phyloP scores from a whole-genome alignment of 768 basidiomycete species.

The Lanmaoa pseudosensibilis region DNA sequence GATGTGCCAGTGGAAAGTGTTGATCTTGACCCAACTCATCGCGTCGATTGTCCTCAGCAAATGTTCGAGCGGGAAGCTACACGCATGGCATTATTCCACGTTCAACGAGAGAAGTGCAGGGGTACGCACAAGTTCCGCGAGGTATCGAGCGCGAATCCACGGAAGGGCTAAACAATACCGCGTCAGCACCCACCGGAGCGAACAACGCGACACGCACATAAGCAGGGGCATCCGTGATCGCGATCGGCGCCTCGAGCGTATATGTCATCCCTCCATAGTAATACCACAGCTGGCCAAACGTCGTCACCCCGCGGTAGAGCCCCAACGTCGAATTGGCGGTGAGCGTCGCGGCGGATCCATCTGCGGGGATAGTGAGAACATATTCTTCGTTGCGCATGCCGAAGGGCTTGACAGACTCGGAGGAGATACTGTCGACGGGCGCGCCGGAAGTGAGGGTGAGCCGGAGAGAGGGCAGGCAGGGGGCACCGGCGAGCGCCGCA shows the following conservation, averaged over 20 bases:
- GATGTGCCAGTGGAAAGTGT: slow-evolving; percentile 83
- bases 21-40: slow-evolving; percentile 58
- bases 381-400: slow-evolving; percentile 47
- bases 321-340: slow-evolving; percentile 49
- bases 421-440: slow-evolving; percentile 29
- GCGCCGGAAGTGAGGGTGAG: slow-evolving; percentile 26
- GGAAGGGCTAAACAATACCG: slow-evolving; percentile 28
- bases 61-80: slow-evolving; percentile 40
- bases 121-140: slow-evolving; percentile 41
- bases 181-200: background rate
- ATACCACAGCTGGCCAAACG: slow-evolving; percentile 58
- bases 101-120: background rate
- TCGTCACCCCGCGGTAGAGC: slow-evolving; percentile 52
- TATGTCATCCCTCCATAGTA: slow-evolving; percentile 36
- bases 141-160: slow-evolving; percentile 48
- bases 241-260: slow-evolving; percentile 39
- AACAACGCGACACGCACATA: slow-evolving; percentile 35
- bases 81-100: background rate
- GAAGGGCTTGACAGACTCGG: slow-evolving; percentile 37
- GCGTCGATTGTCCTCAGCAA: slow-evolving; percentile 48
- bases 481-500: slow-evolving; percentile 26
- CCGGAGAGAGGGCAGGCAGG: slow-evolving; percentile 25
- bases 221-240: slow-evolving; percentile 46
- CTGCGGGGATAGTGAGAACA: slow-evolving; percentile 37
- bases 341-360: slow-evolving; percentile 39